These are phyloP conservation scores for Heliosperma pusillum DNA, from an alignment of 148 eudicot species.

Conservation along the genomic window DNA sequence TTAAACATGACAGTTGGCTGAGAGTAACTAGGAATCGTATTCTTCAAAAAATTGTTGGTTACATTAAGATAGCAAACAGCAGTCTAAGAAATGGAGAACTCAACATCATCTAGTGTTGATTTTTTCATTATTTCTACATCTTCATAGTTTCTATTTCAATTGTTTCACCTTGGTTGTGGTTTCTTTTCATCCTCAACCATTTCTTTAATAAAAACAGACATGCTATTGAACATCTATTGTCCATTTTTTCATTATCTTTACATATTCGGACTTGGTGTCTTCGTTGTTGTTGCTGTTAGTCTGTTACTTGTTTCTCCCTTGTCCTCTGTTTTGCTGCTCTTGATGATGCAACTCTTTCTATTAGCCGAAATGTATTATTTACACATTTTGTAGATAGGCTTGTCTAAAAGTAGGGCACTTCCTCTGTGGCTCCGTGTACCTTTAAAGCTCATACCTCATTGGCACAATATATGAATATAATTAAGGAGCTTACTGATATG, in stretches of 20 bases:
- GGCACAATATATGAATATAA: too few species aligned
- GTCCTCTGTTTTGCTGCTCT: not conserved
- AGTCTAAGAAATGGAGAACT: not conserved
- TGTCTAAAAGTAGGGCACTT: not conserved
- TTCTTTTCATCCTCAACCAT: not conserved
- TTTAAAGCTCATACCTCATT: not conserved
- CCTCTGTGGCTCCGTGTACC: not conserved
- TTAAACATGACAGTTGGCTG: not conserved
- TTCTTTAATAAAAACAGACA: slow-evolving; percentile 3
- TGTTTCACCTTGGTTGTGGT: not conserved
- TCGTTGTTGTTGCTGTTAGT: not conserved
- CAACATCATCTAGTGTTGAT: not conserved
- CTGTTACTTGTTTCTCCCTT: not conserved
- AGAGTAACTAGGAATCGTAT: not conserved
- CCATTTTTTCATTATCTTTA: too few species aligned
- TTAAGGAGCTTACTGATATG: not conserved
- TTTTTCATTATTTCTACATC: not conserved
- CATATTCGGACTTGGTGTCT: not conserved
- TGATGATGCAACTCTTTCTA: not conserved
- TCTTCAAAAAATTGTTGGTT: not conserved
- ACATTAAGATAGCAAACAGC: not conserved
- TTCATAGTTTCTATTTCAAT: not conserved
- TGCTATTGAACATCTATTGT: too few species aligned
- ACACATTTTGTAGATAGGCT: not conserved
- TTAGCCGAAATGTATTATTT: not conserved